Base-by-base conservation (phyloP, 805 yeast genomes). In the Naumovozyma dairenensis region DNA sequence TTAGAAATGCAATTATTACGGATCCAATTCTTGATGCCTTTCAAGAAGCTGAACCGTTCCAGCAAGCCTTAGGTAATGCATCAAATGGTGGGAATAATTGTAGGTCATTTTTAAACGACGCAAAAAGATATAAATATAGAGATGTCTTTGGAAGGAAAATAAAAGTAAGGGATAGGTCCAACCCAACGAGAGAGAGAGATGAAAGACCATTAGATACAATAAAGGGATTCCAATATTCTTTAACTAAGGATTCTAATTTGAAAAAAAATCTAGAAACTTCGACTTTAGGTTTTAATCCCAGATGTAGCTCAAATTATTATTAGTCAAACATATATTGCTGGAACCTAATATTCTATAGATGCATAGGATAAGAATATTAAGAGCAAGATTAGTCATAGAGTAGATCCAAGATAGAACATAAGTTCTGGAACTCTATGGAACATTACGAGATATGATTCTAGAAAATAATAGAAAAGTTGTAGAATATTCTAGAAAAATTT, bases 121-220 rank as follows among this genome's bases (percentile, higher is more conserved):
- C 37, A 4, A 65, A 63, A 24, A 75, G 74, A 18, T 32, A 48
- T n/a, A 43, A 41, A 45, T 25, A 38, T 8, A 35, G 25, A 9
- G 98, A 92, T 57, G 76, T 84, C 26, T 89, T 86, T 57, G 98
- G 98, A n/a, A 71, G 72, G 37, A 72, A 77, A 5, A 92, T 92
- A 48, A 52, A 51, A 3, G 74, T 72, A 44, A 82, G 93, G 8
- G 98, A 92, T 56, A 69, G 79, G 46, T 84, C 94, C 25, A 92
- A 92, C 53, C 98, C 98, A 16, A 78, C 96, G 6, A 72, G 98
- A 51, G 63, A 81, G 15, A 74, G 98, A 59, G 89, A 87, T 57
- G 99, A 92, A 62, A 74, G 99, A 51, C 99, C 99, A 4, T 65
- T 92, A 49, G 98, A 93, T 59, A 92, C 98, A 2, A 87, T 92